Percentiles rank a stretch among this genome's conserved stretches.
These are phyloP conservation scores for Geopyxis carbonaria DNA, from an alignment of 495 filamentous ascomycete species.

Conservation along the genomic window DNA sequence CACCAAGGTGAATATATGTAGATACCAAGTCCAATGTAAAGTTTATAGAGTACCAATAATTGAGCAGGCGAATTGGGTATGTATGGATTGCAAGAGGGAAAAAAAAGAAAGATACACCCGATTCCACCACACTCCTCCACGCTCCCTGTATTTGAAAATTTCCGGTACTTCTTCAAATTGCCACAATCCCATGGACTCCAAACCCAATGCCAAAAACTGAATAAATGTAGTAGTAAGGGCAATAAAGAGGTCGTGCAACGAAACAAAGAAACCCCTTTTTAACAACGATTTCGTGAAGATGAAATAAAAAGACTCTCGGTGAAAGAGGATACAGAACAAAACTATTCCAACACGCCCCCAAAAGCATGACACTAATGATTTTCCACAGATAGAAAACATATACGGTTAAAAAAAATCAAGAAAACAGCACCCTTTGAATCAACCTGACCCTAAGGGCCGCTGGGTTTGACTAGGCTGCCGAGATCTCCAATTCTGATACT, in stretches of 20 bases:
- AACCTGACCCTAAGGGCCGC: constrained; percentile 1
- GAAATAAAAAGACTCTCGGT: constrained; percentile 2
- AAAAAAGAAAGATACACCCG: no score
- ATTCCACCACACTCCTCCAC: no score
- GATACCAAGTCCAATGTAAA: no score
- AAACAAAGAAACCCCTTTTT: not conserved
- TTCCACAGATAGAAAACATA: constrained; percentile 4
- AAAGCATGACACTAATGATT: not conserved
- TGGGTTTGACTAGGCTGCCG: constrained; percentile 2
- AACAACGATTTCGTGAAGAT: not conserved
- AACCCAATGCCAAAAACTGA: constrained; percentile 3
- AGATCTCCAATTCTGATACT: not conserved
- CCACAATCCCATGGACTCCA: constrained; percentile 1
- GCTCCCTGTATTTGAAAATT: not conserved
- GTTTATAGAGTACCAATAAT: no score
- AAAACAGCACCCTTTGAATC: not conserved
- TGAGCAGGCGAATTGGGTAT: no score
- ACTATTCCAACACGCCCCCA: constrained; percentile 5
- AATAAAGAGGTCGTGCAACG: constrained; percentile 1
- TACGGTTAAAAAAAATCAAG: constrained; percentile 4
- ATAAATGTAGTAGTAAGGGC: not conserved
- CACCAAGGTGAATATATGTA: no score
- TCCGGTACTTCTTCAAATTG: not conserved
- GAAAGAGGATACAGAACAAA: constrained; percentile 4
- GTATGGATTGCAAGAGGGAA: no score